Conservation (phyloP, 257 asterid genomes). For the Penstemon newberryi region DNA sequence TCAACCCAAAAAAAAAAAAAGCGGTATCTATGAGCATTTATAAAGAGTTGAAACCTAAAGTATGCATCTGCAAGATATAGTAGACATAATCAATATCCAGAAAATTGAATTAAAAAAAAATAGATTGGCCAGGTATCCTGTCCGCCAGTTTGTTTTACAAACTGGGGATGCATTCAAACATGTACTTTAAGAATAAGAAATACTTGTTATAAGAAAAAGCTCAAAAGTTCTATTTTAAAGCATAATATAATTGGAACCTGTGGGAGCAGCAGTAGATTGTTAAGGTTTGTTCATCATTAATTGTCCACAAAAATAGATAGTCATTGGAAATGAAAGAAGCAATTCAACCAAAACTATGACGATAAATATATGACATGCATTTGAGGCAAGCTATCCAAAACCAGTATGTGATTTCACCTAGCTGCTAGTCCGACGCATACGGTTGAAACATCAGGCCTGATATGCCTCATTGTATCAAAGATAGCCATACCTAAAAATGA, state of each 20-base stretch:
- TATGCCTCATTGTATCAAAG: slow-evolving; percentile 88
- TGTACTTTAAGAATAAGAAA: slow-evolving; percentile 7
- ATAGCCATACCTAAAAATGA: slow-evolving; percentile 71
- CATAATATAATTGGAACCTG: background rate
- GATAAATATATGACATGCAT: background rate
- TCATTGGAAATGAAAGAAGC: background rate
- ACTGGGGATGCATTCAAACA: background rate
- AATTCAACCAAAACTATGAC: background rate
- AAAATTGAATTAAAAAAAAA: slow-evolving; percentile 2
- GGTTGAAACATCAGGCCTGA: slow-evolving; percentile 91
- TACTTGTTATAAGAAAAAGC: background rate
- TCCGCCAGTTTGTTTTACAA: background rate
- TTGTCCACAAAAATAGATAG: background rate
- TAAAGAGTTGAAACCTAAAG: slow-evolving; percentile 4
- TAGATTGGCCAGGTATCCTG: background rate
- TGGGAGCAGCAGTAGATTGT: background rate
- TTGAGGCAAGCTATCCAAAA: slow-evolving; percentile 20
- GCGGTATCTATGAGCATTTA: background rate
- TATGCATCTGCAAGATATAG: slow-evolving; percentile 11
- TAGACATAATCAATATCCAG: slow-evolving; percentile 21
- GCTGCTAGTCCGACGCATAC: slow-evolving; percentile 96
- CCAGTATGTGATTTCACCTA: slow-evolving; percentile 53
- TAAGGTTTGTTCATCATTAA: background rate
- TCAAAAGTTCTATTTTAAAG: background rate
- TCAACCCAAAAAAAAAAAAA: too few species aligned